Percentiles rank a stretch among this genome's conserved stretches.
phyloP scores from a whole-genome alignment of 495 filamentous ascomycete species.

The Astrocystis sublimbata region DNA sequence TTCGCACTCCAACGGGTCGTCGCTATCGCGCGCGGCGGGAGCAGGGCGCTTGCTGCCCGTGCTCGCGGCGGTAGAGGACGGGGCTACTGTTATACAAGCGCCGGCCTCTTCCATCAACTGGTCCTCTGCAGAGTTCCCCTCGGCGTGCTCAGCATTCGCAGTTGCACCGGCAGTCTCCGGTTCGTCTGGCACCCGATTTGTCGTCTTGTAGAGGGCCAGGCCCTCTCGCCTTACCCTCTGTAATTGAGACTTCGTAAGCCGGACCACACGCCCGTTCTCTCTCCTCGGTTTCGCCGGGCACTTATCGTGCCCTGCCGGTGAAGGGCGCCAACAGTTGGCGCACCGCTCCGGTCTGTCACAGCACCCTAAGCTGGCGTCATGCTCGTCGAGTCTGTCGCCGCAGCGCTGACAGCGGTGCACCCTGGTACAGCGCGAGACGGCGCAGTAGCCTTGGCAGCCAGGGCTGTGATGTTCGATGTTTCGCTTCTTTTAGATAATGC shows the following conservation, averaged over 20 bases:
- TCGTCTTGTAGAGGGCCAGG: neutral
- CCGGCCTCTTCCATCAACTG: neutral
- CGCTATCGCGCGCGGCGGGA: neutral
- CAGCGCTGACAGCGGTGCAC: neutral
- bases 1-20: neutral
- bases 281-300: neutral
- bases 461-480: neutral
- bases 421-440: neutral
- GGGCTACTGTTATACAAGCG: neutral
- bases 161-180: neutral
- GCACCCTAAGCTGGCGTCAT: neutral
- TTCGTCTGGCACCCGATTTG: neutral
- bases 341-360: neutral
- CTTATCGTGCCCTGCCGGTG: neutral
- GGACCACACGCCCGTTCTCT: neutral
- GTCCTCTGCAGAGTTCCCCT: neutral
- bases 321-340: neutral
- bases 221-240: neutral
- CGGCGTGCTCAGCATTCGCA: neutral
- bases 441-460: neutral
- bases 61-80: neutral
- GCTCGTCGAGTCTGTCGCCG: neutral
- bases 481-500: neutral
- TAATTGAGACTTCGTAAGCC: neutral
- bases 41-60: neutral